phyloP scores from a whole-genome alignment of 2,329 filamentous ascomycete species.

The Blumeria hordei region DNA sequence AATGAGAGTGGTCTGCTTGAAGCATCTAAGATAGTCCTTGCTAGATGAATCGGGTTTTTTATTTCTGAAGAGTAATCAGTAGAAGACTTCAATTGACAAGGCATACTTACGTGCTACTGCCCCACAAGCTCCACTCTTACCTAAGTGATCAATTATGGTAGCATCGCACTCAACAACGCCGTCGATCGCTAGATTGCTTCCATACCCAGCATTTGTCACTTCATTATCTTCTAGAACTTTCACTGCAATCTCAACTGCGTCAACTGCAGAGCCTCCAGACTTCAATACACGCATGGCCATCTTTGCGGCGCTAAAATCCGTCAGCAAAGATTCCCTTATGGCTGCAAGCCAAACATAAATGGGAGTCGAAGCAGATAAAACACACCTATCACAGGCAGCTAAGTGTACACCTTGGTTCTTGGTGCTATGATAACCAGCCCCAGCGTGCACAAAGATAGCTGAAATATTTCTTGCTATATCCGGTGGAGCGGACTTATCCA shows the following conservation, averaged over 20 bases:
- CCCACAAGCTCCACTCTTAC: constrained; percentile 79
- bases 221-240: constrained; percentile 76
- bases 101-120: constrained; percentile 59
- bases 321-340: constrained; percentile 3
- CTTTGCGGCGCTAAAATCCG: constrained; percentile 42
- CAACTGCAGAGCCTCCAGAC: constrained; percentile 54
- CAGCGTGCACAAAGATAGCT: constrained; percentile 87
- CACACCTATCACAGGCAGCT: constrained; percentile 69
- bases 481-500: not conserved
- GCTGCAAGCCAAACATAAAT: not conserved
- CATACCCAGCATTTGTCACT: constrained; percentile 90
- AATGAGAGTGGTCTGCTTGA: constrained; percentile 59
- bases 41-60: constrained; percentile 76
- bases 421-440: constrained; percentile 77
- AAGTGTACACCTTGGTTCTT: constrained; percentile 72
- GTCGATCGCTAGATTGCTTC: constrained; percentile 80
- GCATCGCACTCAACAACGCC: constrained; percentile 89
- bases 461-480: constrained; percentile 19
- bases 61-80: constrained; percentile 32
- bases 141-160: constrained; percentile 72
- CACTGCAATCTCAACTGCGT: constrained; percentile 77
- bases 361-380: constrained; percentile 6
- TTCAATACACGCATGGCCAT: constrained; percentile 62
- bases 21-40: constrained; percentile 57
- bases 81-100: not conserved